A percentile compares a stretch with the other conserved stretches of the same genome.
These are phyloP conservation scores for Misopates orontium DNA, from an alignment of 257 asterid genomes.

Conservation along the genomic window DNA sequence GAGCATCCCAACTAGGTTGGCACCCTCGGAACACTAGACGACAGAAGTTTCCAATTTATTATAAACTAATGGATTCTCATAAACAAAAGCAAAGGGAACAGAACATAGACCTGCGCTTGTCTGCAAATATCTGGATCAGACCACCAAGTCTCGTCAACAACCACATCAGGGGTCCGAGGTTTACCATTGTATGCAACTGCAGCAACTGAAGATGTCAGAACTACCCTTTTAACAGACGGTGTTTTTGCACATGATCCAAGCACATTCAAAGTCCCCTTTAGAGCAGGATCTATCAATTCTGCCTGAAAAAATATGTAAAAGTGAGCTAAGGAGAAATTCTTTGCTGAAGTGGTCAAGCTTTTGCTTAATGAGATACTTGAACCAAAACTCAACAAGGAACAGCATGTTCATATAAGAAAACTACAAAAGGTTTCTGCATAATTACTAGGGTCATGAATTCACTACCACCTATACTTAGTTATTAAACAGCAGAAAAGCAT, in stretches of 20 bases:
- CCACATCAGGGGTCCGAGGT: conserved; percentile 59
- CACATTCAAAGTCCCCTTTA: conserved; percentile 59
- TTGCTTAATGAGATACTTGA: not conserved
- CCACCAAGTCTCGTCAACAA: conserved; percentile 77
- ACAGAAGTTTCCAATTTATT: too few species aligned
- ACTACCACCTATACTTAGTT: not conserved
- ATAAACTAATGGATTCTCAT: not conserved
- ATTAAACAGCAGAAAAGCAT: not conserved
- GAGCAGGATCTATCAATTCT: conserved; percentile 57
- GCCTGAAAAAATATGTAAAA: conserved; percentile 33
- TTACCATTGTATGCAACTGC: conserved; percentile 48
- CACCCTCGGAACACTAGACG: too few species aligned
- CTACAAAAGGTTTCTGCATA: not conserved
- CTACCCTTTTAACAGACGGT: conserved; percentile 46
- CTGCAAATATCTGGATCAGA: conserved; percentile 53
- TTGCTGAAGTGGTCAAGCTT: not conserved
- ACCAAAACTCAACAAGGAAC: not conserved
- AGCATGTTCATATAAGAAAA: not conserved
- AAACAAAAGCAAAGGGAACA: conserved; percentile 1
- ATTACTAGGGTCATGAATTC: not conserved
- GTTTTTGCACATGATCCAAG: conserved; percentile 53
- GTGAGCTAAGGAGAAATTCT: not conserved
- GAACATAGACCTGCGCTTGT: conserved; percentile 37
- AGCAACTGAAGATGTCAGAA: conserved; percentile 55
- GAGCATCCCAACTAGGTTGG: too few species aligned